These are phyloP conservation scores for Isabelozyma pseudorhagii DNA, from an alignment of 805 yeast species.

Conservation along the genomic window DNA sequence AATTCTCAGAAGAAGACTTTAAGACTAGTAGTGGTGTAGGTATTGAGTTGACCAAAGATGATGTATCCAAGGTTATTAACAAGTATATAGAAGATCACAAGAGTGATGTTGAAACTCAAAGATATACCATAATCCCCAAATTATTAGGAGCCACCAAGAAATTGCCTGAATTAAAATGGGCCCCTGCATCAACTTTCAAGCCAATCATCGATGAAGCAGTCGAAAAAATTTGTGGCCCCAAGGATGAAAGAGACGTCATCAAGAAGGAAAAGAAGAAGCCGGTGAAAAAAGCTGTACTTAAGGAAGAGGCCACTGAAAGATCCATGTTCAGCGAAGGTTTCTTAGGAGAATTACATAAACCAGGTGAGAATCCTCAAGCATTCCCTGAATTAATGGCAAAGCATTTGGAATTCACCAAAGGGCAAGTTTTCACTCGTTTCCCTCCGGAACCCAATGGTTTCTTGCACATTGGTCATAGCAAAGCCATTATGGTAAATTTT, in stretches of 20 bases:
- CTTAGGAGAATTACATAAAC: conserved; percentile 89
- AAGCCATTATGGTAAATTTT: conserved; percentile 96
- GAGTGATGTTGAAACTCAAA: conserved; percentile 59
- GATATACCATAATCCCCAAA: conserved; percentile 78
- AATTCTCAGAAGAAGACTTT: conserved; percentile 48
- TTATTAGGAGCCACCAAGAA: conserved; percentile 74
- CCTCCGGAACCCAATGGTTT: conserved; percentile 99
- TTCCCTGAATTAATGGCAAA: conserved; percentile 79
- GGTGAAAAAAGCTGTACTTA: conserved; percentile 4
- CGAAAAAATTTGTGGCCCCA: conserved; percentile 80
- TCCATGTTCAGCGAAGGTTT: conserved; percentile 95
- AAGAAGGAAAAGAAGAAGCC: conserved; percentile 70
- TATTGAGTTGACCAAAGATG: conserved; percentile 60
- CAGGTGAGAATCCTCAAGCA: conserved; percentile 92
- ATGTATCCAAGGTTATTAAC: conserved; percentile 56
- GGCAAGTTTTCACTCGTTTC: conserved; percentile 87
- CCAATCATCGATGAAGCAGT: conserved; percentile 80
- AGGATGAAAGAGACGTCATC: conserved; percentile 87
- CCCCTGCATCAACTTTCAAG: conserved; percentile 81
- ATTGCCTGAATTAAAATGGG: conserved; percentile 83
- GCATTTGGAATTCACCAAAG: conserved; percentile 75
- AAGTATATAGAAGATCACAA: conserved; percentile 59
- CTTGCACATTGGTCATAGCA: conserved; percentile 95
- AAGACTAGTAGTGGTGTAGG: conserved; percentile 78
- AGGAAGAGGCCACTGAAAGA: conserved; percentile 26